A percentile compares a stretch with the other conserved stretches of the same genome.
Evolutionary conservation across 106 monocot species (phyloP).

Genomic region (Iris macrosiphon): DNA sequence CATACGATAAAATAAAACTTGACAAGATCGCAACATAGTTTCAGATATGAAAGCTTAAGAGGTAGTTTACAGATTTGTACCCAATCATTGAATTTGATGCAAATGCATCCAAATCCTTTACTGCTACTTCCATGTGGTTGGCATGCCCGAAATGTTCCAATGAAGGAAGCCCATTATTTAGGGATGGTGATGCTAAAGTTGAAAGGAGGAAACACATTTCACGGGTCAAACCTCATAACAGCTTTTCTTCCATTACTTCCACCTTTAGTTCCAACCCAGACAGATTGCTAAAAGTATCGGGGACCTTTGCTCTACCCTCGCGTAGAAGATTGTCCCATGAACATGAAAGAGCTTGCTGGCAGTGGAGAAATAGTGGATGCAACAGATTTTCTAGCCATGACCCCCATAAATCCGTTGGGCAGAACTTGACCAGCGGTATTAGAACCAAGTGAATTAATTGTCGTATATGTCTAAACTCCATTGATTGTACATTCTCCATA

Average conservation of each 20-base stretch:
- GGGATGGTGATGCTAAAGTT: constrained; percentile 48
- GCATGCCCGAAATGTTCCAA: constrained; percentile 70
- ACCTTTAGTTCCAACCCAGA: constrained; percentile 76
- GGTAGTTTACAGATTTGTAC: constrained; percentile 46
- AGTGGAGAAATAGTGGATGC: constrained; percentile 77
- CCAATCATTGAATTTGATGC: constrained; percentile 53
- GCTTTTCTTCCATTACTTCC: constrained; percentile 98
- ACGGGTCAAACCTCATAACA: constrained; percentile 77
- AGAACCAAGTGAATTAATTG: constrained; percentile 73
- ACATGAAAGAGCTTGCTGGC: constrained; percentile 72
- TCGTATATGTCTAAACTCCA: constrained; percentile 90
- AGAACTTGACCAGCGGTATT: constrained; percentile 74
- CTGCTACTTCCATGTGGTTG: constrained; percentile 39
- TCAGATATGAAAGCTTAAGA: no score
- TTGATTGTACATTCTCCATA: constrained; percentile 85
- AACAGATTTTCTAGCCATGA: constrained; percentile 62
- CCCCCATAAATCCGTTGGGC: constrained; percentile 62
- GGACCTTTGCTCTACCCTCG: constrained; percentile 84
- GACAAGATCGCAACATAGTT: background rate
- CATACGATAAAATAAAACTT: no score
- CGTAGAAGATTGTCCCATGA: constrained; percentile 75
- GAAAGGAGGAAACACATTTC: constrained; percentile 79
- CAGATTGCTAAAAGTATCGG: constrained; percentile 70
- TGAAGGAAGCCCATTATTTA: constrained; percentile 68
- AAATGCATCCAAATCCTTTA: constrained; percentile 46